Conservation (phyloP, 345 rosid genomes). For the Carallia pectinifolia region DNA sequence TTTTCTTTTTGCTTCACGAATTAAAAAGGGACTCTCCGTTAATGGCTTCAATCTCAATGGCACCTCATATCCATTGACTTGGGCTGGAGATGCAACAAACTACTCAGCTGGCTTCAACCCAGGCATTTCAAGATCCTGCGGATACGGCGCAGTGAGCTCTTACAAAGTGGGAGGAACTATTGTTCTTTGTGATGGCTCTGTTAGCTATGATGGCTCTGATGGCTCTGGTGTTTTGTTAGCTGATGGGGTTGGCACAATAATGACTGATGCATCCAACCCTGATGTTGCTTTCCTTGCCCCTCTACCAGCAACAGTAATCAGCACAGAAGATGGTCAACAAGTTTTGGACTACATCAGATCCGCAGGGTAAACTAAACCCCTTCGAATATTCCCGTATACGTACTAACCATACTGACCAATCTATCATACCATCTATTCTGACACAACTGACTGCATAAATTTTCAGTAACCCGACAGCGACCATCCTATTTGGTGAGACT, state of each 20-base stretch:
- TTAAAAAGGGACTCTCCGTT: constrained; percentile 22
- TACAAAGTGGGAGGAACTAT: constrained; percentile 19
- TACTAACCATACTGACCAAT: not conserved
- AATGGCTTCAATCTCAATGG: constrained; percentile 25
- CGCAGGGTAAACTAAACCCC: constrained; percentile 10
- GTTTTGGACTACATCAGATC: constrained; percentile 28
- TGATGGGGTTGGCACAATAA: constrained; percentile 20
- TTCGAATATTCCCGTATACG: not conserved
- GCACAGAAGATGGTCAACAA: constrained; percentile 14
- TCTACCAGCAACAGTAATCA: constrained; percentile 24
- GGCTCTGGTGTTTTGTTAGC: constrained; percentile 12
- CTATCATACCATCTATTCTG: not conserved
- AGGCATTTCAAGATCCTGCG: constrained; percentile 17
- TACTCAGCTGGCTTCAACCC: constrained; percentile 19
- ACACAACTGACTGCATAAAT: too few species aligned
- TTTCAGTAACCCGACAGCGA: constrained; percentile 33
- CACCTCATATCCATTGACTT: constrained; percentile 19
- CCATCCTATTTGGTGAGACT: constrained; percentile 18
- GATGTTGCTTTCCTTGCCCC: constrained; percentile 23
- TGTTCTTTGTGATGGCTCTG: constrained; percentile 12
- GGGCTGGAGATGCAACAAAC: constrained; percentile 35
- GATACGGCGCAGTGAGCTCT: constrained; percentile 13
- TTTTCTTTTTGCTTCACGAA: not conserved
- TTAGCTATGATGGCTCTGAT: not conserved
- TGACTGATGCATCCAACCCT: constrained; percentile 3